Evolutionary conservation across 441 rosid genomes (phyloP).

Genomic region (Croton laevigatus): DNA sequence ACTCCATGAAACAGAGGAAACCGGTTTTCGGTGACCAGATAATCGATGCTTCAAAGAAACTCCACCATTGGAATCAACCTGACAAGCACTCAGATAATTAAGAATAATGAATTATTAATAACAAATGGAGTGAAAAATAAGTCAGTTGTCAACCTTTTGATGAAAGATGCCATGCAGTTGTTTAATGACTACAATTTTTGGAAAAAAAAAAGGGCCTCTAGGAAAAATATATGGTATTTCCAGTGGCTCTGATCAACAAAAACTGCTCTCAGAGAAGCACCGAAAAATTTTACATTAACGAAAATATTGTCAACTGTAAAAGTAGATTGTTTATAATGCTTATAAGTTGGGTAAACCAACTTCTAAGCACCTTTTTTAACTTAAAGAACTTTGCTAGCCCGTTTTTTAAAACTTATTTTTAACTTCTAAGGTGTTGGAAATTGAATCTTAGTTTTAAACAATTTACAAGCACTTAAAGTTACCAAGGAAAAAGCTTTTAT

Average conservation of each 20-base stretch:
- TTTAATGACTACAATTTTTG: background rate
- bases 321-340: too few species aligned
- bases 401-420: too few species aligned
- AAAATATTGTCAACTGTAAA: too few species aligned
- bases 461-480: too few species aligned
- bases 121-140: background rate
- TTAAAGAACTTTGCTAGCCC: too few species aligned
- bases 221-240: background rate
- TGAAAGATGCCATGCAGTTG: background rate
- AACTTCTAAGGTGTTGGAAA: too few species aligned
- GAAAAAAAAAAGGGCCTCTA: background rate
- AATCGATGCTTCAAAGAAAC: conserved; percentile 55
- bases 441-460: too few species aligned
- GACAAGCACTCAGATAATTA: conserved; percentile 4
- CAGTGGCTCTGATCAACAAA: background rate
- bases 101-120: background rate
- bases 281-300: too few species aligned
- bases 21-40: conserved; percentile 62
- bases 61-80: conserved; percentile 53
- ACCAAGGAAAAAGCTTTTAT: too few species aligned
- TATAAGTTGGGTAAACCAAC: too few species aligned
- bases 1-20: conserved; percentile 61
- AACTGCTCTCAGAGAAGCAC: background rate
- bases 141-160: background rate
- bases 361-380: too few species aligned